Evolutionary conservation across 2,329 filamentous ascomycete genomes (phyloP), one percentile per base, ranked within the genome.

Genomic region (Meredithiella fracta): DNA sequence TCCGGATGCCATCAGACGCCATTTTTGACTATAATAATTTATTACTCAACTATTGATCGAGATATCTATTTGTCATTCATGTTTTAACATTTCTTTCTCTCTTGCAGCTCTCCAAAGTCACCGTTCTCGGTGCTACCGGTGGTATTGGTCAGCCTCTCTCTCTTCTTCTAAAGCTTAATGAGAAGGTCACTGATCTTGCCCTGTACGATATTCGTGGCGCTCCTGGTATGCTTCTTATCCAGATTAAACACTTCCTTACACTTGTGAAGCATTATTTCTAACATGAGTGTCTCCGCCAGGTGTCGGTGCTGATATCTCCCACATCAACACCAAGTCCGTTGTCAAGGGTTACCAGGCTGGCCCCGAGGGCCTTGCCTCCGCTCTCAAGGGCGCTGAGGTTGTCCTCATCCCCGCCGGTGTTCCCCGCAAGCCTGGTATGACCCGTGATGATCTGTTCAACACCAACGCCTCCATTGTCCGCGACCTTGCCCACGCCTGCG

Each of bases 381-480:
- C 83, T 67, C 81, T 98, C 70, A 85, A 86, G 75, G 90, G 80
- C 68, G 77, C 89, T 67, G 89, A 97, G 73, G 83, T 98, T 65
- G 87, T 98, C 67, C 82, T 98, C 68, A 97, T 98, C 72, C 92
- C 92, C 67, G 92, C 92, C 67, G 92, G 92, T 79, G 91, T 98
- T 63, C 92, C 92, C 69, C 89, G 92, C 76, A 96, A 96, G 82
- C 92, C 92, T 70, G 92, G 92, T 75, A 98, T 98, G 92, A 94
- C 86, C 75, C 90, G 92, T 79, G 92, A 98, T 74, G 91, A 98
- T 71, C 85, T 98, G 62, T 98, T 98, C 89, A 97, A 97, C 83
- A 98, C 91, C 80, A 98, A 98, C 74, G 92, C 92, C 72, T 94
- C 88, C 70, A 98, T 98, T 72, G 92, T 98, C 70, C 90, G 91